Conservation (phyloP, 805 yeast genomes). For the Cyberlindnera xylosilytica region DNA sequence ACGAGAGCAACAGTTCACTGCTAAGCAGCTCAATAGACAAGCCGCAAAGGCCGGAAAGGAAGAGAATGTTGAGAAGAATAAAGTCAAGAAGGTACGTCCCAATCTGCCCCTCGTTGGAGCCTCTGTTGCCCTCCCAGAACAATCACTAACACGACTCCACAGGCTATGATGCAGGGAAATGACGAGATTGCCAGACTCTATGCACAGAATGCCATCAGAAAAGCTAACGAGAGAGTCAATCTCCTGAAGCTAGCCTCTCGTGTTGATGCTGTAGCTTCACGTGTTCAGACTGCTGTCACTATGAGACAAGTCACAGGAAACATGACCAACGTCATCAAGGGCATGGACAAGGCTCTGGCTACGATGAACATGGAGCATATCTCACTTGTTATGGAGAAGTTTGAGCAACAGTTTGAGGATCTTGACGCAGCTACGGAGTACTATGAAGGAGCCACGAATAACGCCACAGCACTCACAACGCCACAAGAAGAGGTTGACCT, state of each 20-base stretch:
- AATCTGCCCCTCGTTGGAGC: too few species aligned
- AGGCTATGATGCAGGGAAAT: conserved; percentile 77
- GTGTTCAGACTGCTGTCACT: conserved; percentile 97
- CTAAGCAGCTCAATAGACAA: conserved; percentile 88
- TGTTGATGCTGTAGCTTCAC: conserved; percentile 91
- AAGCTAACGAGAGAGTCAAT: conserved; percentile 81
- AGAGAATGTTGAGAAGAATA: conserved; percentile 80
- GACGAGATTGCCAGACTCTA: conserved; percentile 91
- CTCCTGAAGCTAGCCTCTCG: conserved; percentile 79
- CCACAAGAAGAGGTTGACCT: conserved; percentile 96
- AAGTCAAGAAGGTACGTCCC: conserved; percentile 64
- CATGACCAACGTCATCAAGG: conserved; percentile 88
- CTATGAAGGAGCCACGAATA: conserved; percentile 86
- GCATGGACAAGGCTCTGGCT: conserved; percentile 95
- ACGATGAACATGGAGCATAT: conserved; percentile 93
- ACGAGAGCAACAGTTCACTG: conserved; percentile 62
- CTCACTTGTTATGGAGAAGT: conserved; percentile 94
- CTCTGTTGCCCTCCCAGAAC: too few species aligned
- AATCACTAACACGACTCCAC: not conserved
- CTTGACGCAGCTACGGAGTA: conserved; percentile 90
- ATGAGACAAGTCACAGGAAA: conserved; percentile 94
- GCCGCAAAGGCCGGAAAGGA: conserved; percentile 90
- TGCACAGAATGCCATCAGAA: conserved; percentile 94
- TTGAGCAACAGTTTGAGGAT: conserved; percentile 94
- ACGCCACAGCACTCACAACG: conserved; percentile 81